Base-by-base conservation (phyloP, 306 rosid genomes). In the Quercus cerris region DNA sequence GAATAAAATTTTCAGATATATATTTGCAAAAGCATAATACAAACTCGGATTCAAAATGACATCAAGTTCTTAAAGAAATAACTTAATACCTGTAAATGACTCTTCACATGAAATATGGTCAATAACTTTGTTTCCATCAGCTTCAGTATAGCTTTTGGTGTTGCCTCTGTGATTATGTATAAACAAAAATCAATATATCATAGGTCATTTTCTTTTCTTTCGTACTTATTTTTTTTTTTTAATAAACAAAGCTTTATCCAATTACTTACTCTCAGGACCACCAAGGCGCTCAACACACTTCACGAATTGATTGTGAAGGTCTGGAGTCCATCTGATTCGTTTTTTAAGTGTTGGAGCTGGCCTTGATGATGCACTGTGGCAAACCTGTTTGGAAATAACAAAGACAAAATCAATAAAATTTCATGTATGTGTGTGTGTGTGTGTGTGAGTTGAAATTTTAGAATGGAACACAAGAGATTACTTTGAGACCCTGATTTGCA, bases 101-200 rank as follows among this genome's bases (percentile, higher is more conserved):
- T 87, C 78, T 85, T 87, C 55, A 87, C 75, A 14, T 87, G 91
- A 71, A 86, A 77, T 80, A 85, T 81, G 54, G 85, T 82, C 41
- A 87, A 75, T 74, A 72, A 31, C 54, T 87, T 71, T 5, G 91
- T 77, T 59, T 78, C 68, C 91, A 85, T 87, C 87, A 82, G 78
- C 70, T 85, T 81, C 76, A 85, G 80, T 58, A 87, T 87, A 30
- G 87, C 81, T 85, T 78, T 87, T n/a, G 91, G 91, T 56, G 81
- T 87, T 78, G 91, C 91, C 67, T 72, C 91, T 87, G 41, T 27
- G 14, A 72, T 71, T 64, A 71, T 3, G 57, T 51, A 44, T 52
- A 74, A 84, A 57, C 7, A 49, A 80, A 69, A 52, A 75, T 57
- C 52, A 22, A n/a, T 38, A 5, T 6, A 63, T 61, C 68, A 23